These are phyloP conservation scores for Pyrenochaeta sp. DNA, from an alignment of 2,329 filamentous ascomycete genomes.

Conservation along the genomic window DNA sequence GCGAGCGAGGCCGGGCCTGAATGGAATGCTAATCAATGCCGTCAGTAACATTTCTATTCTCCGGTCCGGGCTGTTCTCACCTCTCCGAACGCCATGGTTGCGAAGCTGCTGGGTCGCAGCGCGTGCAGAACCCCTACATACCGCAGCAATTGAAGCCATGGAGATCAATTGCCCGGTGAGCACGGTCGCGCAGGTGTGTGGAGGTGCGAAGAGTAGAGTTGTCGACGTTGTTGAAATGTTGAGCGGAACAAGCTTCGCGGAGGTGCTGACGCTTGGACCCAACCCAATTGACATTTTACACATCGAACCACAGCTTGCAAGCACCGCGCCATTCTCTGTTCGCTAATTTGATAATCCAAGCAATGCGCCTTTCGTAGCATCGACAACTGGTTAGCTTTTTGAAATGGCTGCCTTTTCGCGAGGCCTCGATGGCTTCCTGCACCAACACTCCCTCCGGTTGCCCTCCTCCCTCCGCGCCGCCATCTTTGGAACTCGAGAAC, in stretches of 20 bases:
- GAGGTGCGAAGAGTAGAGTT: slow-evolving; percentile 18
- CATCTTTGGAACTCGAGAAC: slow-evolving; percentile 36
- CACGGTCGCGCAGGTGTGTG: slow-evolving; percentile 17
- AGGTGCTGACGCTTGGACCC: slow-evolving; percentile 25
- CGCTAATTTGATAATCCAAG: neutral
- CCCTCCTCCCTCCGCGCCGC: slow-evolving; percentile 44
- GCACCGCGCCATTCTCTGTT: neutral
- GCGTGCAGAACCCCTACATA: slow-evolving; percentile 70
- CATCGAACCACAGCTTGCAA: slow-evolving; percentile 1
- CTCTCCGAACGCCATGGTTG: slow-evolving; percentile 63
- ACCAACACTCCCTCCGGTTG: slow-evolving; percentile 38
- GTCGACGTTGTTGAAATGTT: slow-evolving; percentile 44
- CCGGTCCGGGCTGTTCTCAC: slow-evolving; percentile 54
- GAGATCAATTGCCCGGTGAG: slow-evolving; percentile 33
- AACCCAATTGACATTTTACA: slow-evolving; percentile 24
- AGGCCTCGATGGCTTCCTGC: slow-evolving; percentile 38
- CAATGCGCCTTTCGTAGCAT: slow-evolving; percentile 1
- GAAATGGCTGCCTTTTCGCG: slow-evolving; percentile 44
- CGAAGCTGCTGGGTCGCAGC: slow-evolving; percentile 64
- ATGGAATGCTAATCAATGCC: slow-evolving; percentile 64
- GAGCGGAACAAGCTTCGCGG: slow-evolving; percentile 37
- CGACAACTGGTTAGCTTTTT: slow-evolving; percentile 3
- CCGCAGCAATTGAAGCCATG: slow-evolving; percentile 74
- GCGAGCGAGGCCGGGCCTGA: slow-evolving; percentile 70
- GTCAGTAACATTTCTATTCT: slow-evolving; percentile 27